Base-by-base conservation (phyloP, 192 early-diverging fungal species). In the Entomortierella chlamydospora region DNA sequence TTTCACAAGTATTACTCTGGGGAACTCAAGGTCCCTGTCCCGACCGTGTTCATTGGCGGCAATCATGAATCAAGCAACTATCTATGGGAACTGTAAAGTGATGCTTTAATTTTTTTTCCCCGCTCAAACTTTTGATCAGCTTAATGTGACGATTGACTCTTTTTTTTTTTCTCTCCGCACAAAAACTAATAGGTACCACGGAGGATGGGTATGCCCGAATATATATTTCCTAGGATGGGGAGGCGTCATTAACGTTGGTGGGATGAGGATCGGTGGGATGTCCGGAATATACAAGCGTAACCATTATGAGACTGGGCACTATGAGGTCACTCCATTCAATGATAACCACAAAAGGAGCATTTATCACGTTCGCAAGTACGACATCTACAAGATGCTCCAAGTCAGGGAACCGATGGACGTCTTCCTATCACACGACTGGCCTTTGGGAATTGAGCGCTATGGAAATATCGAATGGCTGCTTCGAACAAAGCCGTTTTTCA, bases 21-120 rank as follows among this genome's bases (percentile, higher is more conserved):
- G 22, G 83, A 90, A 68, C 83, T 83, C 37, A 80, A 68, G 25
- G 95, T 95, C 33, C 97, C 96, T 1, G 82, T 93, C 45, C 95
- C 93, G 0, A 99, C 97, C 6, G 69, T 99, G 0, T 98, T 99
- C 83, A 92, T 99, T 68, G 98, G 98, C 15, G 98, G 98, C 28
- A 99, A 99, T 82, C 98, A 99, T 72, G 98, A 99, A 81, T 94
- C 95, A 0, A 93, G 91, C 34, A 95, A 93, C 69, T 97, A 98
- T 80, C 73, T 98, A 31, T 95, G 95, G 89, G 98, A 99, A 84
- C 84, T 99, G 85, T 98, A 83, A 81, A 87, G 86, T 18, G 22
- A 30, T 29, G 22, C 7, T 56, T 3, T 62, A 20, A 18, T 12
- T 9, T 47, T 57, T n/a, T 56, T 28, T 28, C 28, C 39, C 47